Evolutionary conservation across 495 filamentous ascomycete species (phyloP).

Genomic region (Barbatosphaeria neglecta): DNA sequence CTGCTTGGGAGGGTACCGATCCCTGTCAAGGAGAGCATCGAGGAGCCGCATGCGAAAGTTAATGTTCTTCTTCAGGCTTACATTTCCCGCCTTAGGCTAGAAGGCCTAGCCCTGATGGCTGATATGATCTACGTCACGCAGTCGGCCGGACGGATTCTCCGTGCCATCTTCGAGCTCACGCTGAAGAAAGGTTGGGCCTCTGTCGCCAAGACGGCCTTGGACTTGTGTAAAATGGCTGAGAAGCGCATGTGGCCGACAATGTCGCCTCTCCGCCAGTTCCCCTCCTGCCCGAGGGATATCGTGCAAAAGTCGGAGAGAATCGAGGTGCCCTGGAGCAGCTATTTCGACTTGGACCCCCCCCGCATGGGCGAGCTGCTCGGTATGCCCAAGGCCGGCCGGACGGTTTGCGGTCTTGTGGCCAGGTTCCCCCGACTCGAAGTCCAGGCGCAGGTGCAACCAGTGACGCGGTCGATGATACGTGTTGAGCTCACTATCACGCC

Average conservation of each 20-base stretch:
- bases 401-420: slow-evolving; percentile 72
- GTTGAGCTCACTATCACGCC: slow-evolving; percentile 88
- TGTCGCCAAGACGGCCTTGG: slow-evolving; percentile 83
- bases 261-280: slow-evolving; percentile 88
- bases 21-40: slow-evolving; percentile 93
- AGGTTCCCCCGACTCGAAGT: slow-evolving; percentile 91
- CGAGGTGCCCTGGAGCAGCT: slow-evolving; percentile 85
- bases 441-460: slow-evolving; percentile 83
- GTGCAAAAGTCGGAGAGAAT: slow-evolving; percentile 86
- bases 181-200: slow-evolving; percentile 94
- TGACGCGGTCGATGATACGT: slow-evolving; percentile 92
- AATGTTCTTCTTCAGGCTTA: slow-evolving; percentile 98
- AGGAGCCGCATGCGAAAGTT: slow-evolving; percentile 95
- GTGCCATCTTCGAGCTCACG: slow-evolving; percentile 92
- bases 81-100: slow-evolving; percentile 87
- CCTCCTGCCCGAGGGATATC: slow-evolving; percentile 69
- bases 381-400: slow-evolving; percentile 77
- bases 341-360: slow-evolving; percentile 92
- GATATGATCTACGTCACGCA: slow-evolving; percentile 99
- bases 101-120: slow-evolving; percentile 91
- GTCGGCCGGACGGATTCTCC: slow-evolving; percentile 88
- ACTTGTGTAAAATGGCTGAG: slow-evolving; percentile 98
- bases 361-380: slow-evolving; percentile 94
- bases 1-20: slow-evolving; percentile 82
- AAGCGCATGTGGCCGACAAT: slow-evolving; percentile 99